A percentile compares a stretch with the other conserved stretches of the same genome.
Conservation (phyloP, 2,329 filamentous ascomycete genomes). For the Curvularia eragrostidis region DNA sequence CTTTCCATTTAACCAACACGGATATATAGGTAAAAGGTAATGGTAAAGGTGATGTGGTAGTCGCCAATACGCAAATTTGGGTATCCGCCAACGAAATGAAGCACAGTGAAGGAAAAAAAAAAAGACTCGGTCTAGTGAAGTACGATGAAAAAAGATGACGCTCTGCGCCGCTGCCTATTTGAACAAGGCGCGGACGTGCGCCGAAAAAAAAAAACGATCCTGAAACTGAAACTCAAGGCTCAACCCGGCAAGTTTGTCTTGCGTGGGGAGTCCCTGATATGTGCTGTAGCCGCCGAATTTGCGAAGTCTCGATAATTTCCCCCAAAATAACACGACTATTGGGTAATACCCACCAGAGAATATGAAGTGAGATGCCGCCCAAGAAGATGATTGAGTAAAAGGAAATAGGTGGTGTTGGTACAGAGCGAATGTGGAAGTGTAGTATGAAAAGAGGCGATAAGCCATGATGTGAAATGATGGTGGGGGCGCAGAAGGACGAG, state of each 20-base stretch:
- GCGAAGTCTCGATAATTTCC: constrained; percentile 26
- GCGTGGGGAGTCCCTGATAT: constrained; percentile 12
- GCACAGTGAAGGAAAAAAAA: constrained; percentile 33
- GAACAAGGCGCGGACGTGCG: constrained; percentile 21
- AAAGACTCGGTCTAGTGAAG: constrained; percentile 40
- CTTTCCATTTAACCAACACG: constrained; percentile 25
- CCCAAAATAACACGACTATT: constrained; percentile 22
- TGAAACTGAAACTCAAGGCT: constrained; percentile 23
- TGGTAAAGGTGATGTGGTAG: constrained; percentile 28
- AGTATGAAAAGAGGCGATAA: constrained; percentile 28
- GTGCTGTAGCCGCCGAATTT: constrained; percentile 7
- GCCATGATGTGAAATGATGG: constrained; percentile 32
- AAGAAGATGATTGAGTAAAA: constrained; percentile 32
- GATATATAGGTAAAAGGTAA: constrained; percentile 18
- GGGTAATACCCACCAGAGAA: constrained; percentile 16
- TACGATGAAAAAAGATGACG: constrained; percentile 34
- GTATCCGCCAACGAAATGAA: constrained; percentile 44
- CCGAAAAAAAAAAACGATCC: constrained; percentile 20
- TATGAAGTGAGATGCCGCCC: constrained; percentile 35
- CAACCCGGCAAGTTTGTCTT: constrained; percentile 15
- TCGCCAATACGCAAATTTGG: constrained; percentile 46
- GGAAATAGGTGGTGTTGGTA: constrained; percentile 29
- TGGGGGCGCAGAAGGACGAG: constrained; percentile 26
- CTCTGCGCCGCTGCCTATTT: constrained; percentile 18
- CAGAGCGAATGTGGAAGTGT: constrained; percentile 33